Evolutionary conservation across 164 flowering plant genomes (phyloP), one percentile per base, ranked within the genome.

Genomic region (Kingdonia uniflora): DNA sequence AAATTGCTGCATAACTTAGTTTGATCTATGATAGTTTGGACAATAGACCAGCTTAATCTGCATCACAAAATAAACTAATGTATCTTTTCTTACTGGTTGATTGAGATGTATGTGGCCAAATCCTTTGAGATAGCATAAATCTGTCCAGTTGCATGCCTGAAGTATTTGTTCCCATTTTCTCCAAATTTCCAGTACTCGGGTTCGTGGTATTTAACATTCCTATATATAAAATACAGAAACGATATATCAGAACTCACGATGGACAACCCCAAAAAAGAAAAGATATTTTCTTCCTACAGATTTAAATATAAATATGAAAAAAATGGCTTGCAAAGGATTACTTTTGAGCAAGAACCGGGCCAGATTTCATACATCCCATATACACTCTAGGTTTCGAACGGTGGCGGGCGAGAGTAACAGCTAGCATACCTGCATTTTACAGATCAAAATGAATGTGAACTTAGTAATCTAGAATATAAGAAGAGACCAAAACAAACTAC

Each of bases 311-410:
- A 29, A 8, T 29, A 29, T 29, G 8, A 43, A 17, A 42, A 23
- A 58, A 65, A 58, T 29, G 40, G 43, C 25, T 7, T 47, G n/a
- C n/a, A n/a, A 35, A 63, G 55, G 26, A 17, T 71, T 89, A 86
- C 97, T 80, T 86, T 56, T 74, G 81, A 35, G 88, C 38, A 61
- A 90, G 87, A 67, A 90, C 96, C 29, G 95, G 97, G 61, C 96
- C 97, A 65, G 96, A 90, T 67, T 90, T 90, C 97, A 90, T 90
- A 62, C 97, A 87, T 19, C 96, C 97, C 42, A 90, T 76, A 64
- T 90, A 90, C 17, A 85, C 76, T 64, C 97, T 74, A 15, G 95
- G 95, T 65, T 90, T 90, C 43, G 92, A 69, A 16, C 84, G 81
- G 59, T 85, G 89, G 25, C 76, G 89, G 26, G 85, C 81, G 54